phyloP scores from a whole-genome alignment of 345 rosid genomes.

The Populus ilicifolia region DNA sequence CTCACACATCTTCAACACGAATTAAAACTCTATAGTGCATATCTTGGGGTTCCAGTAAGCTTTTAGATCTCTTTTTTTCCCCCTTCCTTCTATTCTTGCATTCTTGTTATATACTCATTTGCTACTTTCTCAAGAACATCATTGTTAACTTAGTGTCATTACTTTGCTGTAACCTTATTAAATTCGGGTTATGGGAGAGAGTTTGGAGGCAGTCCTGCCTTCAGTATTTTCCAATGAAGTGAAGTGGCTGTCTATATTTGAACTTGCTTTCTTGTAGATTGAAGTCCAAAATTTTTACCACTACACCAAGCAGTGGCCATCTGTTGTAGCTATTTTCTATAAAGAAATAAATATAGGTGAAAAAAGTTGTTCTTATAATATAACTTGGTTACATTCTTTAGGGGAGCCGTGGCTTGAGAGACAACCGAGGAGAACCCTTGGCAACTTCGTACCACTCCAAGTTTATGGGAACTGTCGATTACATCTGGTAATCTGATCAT shows the following conservation, averaged over 20 bases:
- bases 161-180: neutral
- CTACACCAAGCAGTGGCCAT: neutral
- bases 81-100: neutral
- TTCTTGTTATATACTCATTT: neutral
- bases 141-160: neutral
- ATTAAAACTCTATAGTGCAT: conserved; percentile 72
- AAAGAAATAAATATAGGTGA: neutral
- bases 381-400: conserved; percentile 30
- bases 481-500: conserved; percentile 63
- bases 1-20: conserved; percentile 51
- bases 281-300: neutral
- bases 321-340: neutral
- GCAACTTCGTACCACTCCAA: conserved; percentile 86
- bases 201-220: neutral
- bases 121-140: neutral
- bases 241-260: neutral
- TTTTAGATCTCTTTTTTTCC: no score
- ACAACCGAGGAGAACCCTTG: conserved; percentile 70
- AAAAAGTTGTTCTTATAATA: neutral
- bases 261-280: neutral
- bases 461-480: conserved; percentile 92
- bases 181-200: neutral
- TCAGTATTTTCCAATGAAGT: neutral
- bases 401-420: conserved; percentile 62
- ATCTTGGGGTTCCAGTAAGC: conserved; percentile 62